A percentile compares a stretch with the other conserved stretches of the same genome.
phyloP scores from a whole-genome alignment of 2,329 filamentous ascomycete genomes.

The Metarhizium rileyi region DNA sequence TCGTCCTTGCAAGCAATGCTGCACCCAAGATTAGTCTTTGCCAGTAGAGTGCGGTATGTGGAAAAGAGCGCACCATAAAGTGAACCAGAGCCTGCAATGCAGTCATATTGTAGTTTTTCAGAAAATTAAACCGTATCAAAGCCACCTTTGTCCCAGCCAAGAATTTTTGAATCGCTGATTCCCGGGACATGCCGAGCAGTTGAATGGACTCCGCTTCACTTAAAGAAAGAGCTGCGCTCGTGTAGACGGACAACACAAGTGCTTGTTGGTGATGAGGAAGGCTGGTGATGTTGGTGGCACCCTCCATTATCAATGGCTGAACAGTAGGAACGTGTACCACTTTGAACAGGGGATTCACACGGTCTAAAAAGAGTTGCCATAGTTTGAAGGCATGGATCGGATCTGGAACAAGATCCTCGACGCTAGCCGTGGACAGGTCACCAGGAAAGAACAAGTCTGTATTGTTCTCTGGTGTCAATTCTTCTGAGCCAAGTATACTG shows the following conservation, averaged over 20 bases:
- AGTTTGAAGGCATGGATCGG: constrained; percentile 58
- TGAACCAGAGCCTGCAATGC: constrained; percentile 50
- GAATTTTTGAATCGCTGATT: constrained; percentile 41
- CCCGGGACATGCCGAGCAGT: constrained; percentile 39
- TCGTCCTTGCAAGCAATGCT: constrained; percentile 47
- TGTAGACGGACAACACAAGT: constrained; percentile 56
- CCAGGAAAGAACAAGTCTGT: constrained; percentile 38
- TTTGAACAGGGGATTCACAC: constrained; percentile 67
- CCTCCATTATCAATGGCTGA: constrained; percentile 55
- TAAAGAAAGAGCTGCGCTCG: constrained; percentile 48
- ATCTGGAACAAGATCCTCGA: constrained; percentile 50
- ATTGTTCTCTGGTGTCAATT: constrained; percentile 41
- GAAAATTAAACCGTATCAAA: constrained; percentile 44
- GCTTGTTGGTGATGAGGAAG: constrained; percentile 51
- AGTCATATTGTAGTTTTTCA: constrained; percentile 47
- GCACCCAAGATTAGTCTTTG: constrained; percentile 8
- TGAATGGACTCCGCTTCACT: constrained; percentile 42
- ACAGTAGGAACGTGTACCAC: constrained; percentile 62
- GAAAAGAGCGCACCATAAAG: constrained; percentile 37
- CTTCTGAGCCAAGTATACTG: constrained; percentile 38
- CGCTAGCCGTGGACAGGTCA: constrained; percentile 27
- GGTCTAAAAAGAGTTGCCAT: constrained; percentile 66
- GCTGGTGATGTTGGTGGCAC: constrained; percentile 43
- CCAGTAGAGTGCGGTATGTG: neutral
- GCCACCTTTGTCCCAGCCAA: constrained; percentile 40